These are phyloP conservation scores for Dalbergia cochinchinensis DNA, from an alignment of 306 rosid species.

Conservation along the genomic window DNA sequence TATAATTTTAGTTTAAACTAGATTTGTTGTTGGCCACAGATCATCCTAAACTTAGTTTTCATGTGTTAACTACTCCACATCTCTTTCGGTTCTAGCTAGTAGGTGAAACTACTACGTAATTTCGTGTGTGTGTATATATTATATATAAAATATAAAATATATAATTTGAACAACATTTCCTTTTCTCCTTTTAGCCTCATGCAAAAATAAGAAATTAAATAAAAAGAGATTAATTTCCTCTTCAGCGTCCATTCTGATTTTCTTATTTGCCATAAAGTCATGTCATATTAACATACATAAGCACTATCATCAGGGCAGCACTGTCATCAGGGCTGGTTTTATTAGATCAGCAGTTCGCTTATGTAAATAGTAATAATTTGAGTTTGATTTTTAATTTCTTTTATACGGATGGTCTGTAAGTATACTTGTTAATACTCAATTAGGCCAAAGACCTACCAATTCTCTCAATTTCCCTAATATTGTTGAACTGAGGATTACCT, in stretches of 20 bases:
- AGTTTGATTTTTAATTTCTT: no score
- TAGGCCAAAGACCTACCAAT: no score
- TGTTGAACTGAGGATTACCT: no score
- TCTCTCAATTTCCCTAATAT: no score
- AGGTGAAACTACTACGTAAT: constrained; percentile 32
- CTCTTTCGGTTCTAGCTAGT: constrained; percentile 27
- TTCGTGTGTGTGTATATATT: not conserved
- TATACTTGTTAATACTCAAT: no score
- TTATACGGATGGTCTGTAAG: no score
- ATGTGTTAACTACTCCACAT: constrained; percentile 4
- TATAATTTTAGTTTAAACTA: not conserved
- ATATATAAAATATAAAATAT: not conserved
- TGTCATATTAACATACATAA: not conserved
- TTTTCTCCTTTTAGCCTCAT: not conserved
- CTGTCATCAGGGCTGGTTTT: no score
- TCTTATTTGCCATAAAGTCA: not conserved
- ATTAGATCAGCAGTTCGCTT: no score
- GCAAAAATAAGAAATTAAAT: not conserved
- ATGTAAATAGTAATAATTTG: no score
- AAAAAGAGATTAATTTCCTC: not conserved
- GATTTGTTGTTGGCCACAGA: not conserved
- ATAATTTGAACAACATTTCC: not conserved
- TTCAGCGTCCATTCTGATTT: not conserved
- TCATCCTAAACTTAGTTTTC: not conserved
- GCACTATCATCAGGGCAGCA: no score